Evolutionary conservation across 139 green algal genomes (phyloP).

Genomic region (Tetradesmus lagerheimii): DNA sequence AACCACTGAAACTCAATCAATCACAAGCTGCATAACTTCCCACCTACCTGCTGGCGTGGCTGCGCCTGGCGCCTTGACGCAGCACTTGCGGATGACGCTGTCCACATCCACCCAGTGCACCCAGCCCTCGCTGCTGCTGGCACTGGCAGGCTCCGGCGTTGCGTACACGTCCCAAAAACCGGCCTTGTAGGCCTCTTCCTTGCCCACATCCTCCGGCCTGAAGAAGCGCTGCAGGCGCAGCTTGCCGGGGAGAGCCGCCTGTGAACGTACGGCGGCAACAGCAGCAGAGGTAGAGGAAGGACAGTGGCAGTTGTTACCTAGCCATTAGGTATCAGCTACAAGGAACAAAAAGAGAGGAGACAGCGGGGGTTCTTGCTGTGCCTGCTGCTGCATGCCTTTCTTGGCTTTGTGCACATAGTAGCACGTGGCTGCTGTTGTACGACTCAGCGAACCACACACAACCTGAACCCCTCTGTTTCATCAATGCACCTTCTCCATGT

Average conservation of each 20-base stretch:
- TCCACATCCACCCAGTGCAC: slow-evolving; percentile 61
- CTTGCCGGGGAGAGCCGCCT: slow-evolving; percentile 6
- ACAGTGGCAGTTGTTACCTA: too few relatives aligned
- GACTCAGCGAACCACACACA: too few relatives aligned
- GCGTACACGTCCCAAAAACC: slow-evolving; percentile 84
- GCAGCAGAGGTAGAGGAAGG: not conserved
- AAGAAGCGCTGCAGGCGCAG: slow-evolving; percentile 83
- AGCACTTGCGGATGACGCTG: slow-evolving; percentile 71
- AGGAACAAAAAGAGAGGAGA: too few relatives aligned
- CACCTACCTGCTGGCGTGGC: not conserved
- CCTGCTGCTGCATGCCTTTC: too few relatives aligned
- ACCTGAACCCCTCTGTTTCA: too few relatives aligned
- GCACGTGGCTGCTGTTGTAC: too few relatives aligned
- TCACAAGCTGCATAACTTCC: not conserved
- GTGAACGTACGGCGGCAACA: not conserved
- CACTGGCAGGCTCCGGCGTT: slow-evolving; percentile 50
- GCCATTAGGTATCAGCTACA: too few relatives aligned
- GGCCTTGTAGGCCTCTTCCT: slow-evolving; percentile 79
- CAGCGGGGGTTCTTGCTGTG: too few relatives aligned
- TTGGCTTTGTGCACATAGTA: too few relatives aligned
- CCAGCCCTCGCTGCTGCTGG: slow-evolving; percentile 9
- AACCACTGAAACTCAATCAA: too few relatives aligned
- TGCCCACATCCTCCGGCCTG: slow-evolving; percentile 90
- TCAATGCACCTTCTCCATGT: too few relatives aligned
- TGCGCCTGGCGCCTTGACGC: not conserved